phyloP scores from a whole-genome alignment of 352 stramenopile species.

The Achlya hypogyna region DNA sequence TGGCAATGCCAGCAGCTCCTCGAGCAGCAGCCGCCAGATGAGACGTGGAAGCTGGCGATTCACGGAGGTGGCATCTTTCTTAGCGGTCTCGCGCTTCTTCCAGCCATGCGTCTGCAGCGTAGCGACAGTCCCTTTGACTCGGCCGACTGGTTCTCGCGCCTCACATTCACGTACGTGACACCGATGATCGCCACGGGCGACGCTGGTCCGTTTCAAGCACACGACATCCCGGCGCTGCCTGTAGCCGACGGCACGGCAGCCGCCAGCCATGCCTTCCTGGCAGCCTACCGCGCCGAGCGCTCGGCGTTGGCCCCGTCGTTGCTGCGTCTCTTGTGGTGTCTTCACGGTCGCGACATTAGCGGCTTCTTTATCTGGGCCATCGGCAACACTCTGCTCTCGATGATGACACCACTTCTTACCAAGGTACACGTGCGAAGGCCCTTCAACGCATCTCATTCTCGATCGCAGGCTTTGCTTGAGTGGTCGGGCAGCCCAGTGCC shows the following conservation, averaged over 20 bases:
- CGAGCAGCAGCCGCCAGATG: neutral
- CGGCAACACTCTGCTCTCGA: slow-evolving; percentile 55
- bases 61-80: neutral
- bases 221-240: slow-evolving; percentile 50
- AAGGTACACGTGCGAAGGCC: slow-evolving; percentile 18
- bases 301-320: slow-evolving; percentile 36
- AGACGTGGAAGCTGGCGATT: neutral
- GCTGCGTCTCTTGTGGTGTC: slow-evolving; percentile 32
- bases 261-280: slow-evolving; percentile 29
- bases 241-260: slow-evolving; percentile 40
- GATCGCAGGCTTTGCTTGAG: slow-evolving; percentile 53
- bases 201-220: slow-evolving; percentile 48
- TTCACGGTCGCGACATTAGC: slow-evolving; percentile 55
- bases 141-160: slow-evolving; percentile 40
- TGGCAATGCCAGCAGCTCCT: neutral
- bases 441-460: neutral
- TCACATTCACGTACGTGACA: slow-evolving; percentile 63
- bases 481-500: slow-evolving; percentile 37
- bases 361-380: slow-evolving; percentile 60
- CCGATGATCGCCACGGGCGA: slow-evolving; percentile 45
- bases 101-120: neutral
- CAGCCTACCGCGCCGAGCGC: slow-evolving; percentile 24
- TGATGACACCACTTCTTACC: slow-evolving; percentile 60
- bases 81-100: neutral
- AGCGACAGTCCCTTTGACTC: slow-evolving; percentile 39